A percentile compares a stretch with the other conserved stretches of the same genome.
Conservation (phyloP, 2,329 filamentous ascomycete species). For the Gnomoniopsis smithogilvyi region DNA sequence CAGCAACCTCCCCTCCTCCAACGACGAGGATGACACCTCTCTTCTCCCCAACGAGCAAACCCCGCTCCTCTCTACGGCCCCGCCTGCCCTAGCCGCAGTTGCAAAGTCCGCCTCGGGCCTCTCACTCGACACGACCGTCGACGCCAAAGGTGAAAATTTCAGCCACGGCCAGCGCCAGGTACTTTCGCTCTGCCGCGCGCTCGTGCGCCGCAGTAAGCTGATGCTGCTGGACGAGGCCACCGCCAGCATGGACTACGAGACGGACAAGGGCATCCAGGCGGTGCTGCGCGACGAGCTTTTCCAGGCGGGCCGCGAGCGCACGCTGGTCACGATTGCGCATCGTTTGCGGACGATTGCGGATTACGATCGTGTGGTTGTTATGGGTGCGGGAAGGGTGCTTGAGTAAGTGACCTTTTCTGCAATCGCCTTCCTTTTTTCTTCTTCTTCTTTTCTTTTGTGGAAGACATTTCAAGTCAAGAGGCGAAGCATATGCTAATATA, state of each 20-base stretch:
- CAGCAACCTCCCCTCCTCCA: constrained; percentile 7
- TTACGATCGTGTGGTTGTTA: constrained; percentile 56
- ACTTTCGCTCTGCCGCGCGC: constrained; percentile 53
- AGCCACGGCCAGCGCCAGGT: constrained; percentile 58
- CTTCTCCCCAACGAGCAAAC: constrained; percentile 16
- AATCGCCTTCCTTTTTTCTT: background rate
- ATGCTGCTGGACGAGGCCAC: constrained; percentile 59
- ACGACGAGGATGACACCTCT: background rate
- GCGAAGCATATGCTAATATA: constrained; percentile 7
- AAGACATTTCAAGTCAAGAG: too few relatives aligned
- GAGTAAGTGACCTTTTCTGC: constrained; percentile 31
- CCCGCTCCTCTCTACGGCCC: constrained; percentile 12
- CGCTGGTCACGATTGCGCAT: constrained; percentile 57
- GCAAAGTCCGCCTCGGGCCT: constrained; percentile 24
- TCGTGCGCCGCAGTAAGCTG: constrained; percentile 52
- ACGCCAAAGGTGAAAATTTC: constrained; percentile 52
- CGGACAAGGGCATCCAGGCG: constrained; percentile 53
- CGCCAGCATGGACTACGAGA: constrained; percentile 57
- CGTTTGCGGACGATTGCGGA: constrained; percentile 57
- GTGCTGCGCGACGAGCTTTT: constrained; percentile 48
- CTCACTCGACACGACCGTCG: constrained; percentile 43
- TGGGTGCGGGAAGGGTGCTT: constrained; percentile 50
- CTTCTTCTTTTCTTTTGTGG: background rate
- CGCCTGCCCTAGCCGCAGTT: constrained; percentile 19
- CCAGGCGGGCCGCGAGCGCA: constrained; percentile 40